Evolutionary conservation across 495 filamentous ascomycete genomes (phyloP).

Genomic region (Penicillium cataractarum): DNA sequence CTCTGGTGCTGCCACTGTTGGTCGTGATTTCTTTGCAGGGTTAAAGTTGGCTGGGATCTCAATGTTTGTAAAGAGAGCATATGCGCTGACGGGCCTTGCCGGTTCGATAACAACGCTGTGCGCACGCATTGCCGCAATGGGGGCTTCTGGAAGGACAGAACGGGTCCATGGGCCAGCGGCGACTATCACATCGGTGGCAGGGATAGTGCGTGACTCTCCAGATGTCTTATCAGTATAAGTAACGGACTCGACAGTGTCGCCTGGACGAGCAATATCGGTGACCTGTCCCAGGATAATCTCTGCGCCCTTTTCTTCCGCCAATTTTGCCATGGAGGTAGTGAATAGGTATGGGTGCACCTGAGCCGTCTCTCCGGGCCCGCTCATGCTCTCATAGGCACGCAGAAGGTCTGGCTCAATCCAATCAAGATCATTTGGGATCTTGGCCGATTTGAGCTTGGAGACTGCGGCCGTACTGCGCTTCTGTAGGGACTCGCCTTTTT

Average conservation of each 20-base stretch:
- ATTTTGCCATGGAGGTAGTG: conserved; percentile 80
- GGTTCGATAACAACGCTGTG: conserved; percentile 88
- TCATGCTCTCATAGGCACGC: conserved; percentile 80
- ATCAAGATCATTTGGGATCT: conserved; percentile 78
- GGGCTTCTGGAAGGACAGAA: conserved; percentile 70
- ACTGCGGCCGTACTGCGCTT: conserved; percentile 70
- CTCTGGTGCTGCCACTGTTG: conserved; percentile 76
- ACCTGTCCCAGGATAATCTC: conserved; percentile 71
- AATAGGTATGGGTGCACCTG: conserved; percentile 96
- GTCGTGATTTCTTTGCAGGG: conserved; percentile 52
- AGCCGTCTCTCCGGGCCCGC: conserved; percentile 74
- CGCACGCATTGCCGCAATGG: conserved; percentile 79
- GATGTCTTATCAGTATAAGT: conserved; percentile 73
- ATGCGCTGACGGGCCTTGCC: conserved; percentile 74
- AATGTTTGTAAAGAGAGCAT: conserved; percentile 91
- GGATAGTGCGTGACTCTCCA: conserved; percentile 58
- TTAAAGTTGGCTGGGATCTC: conserved; percentile 66
- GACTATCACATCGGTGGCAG: conserved; percentile 80
- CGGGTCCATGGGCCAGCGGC: conserved; percentile 91
- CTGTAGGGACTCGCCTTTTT: conserved; percentile 60
- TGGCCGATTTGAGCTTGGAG: conserved; percentile 59
- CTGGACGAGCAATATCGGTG: conserved; percentile 60
- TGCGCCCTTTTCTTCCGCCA: conserved; percentile 76
- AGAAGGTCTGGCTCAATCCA: conserved; percentile 77
- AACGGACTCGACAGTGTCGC: conserved; percentile 62